These are phyloP conservation scores for Daldinia vernicosa DNA, from an alignment of 495 filamentous ascomycete genomes.

Conservation along the genomic window DNA sequence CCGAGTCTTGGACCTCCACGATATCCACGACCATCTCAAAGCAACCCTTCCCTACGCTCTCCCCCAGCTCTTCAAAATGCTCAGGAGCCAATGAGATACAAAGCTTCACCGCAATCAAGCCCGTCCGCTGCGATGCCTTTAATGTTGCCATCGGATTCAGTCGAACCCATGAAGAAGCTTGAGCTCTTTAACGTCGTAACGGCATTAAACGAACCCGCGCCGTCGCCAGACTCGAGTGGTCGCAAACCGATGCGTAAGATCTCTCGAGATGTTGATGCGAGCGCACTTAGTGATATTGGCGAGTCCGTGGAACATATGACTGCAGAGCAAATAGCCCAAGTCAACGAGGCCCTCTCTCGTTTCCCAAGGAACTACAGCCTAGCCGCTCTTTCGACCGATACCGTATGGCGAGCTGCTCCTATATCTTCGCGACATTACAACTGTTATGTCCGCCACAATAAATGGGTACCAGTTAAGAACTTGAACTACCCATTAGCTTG, in stretches of 20 bases:
- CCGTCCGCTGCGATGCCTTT: constrained; percentile 18
- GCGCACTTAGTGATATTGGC: constrained; percentile 31
- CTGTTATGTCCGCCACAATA: constrained; percentile 33
- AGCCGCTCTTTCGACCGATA: constrained; percentile 11
- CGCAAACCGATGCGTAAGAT: constrained; percentile 32
- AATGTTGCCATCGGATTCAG: constrained; percentile 17
- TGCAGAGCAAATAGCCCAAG: constrained; percentile 19
- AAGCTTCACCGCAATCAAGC: constrained; percentile 8
- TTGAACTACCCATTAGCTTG: constrained; percentile 40
- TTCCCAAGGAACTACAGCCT: constrained; percentile 33
- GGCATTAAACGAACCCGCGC: constrained; percentile 24
- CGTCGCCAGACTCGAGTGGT: constrained; percentile 9
- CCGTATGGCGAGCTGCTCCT: constrained; percentile 33
- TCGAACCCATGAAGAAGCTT: constrained; percentile 32
- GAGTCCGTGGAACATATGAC: constrained; percentile 31
- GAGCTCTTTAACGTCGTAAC: constrained; percentile 36
- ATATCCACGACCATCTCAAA: constrained; percentile 31
- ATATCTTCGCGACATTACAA: constrained; percentile 35
- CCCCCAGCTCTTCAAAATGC: constrained; percentile 12
- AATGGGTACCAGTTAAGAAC: constrained; percentile 39
- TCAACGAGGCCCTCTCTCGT: constrained; percentile 32
- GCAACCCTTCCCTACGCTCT: constrained; percentile 31
- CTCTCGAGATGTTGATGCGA: constrained; percentile 22
- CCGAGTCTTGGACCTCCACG: constrained; percentile 27
- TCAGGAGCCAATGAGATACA: constrained; percentile 24